These are phyloP conservation scores for Ceratocystis eucalypticola DNA, from an alignment of 2,329 filamentous ascomycete genomes.

Conservation along the genomic window DNA sequence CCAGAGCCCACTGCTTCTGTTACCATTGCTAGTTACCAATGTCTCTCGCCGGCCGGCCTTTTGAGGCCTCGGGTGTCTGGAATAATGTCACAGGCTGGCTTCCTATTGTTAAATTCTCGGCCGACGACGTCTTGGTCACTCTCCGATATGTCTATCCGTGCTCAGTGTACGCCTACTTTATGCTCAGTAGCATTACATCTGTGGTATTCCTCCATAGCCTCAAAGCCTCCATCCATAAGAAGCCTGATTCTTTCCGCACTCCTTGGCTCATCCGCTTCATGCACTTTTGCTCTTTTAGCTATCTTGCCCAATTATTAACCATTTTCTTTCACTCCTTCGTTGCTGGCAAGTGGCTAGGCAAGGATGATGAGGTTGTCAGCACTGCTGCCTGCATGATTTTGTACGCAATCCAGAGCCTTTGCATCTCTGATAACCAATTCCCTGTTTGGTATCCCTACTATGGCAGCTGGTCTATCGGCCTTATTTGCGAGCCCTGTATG, in stretches of 20 bases:
- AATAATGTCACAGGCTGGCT: not conserved
- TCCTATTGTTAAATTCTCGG: conserved; percentile 3
- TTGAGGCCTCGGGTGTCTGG: not conserved
- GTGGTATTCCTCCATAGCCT: conserved; percentile 40
- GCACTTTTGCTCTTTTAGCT: conserved; percentile 25
- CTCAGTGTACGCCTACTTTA: conserved; percentile 43
- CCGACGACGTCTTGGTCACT: conserved; percentile 5
- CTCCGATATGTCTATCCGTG: conserved; percentile 47
- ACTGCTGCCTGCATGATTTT: conserved; percentile 47
- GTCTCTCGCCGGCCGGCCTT: not conserved
- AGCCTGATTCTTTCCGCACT: conserved; percentile 30
- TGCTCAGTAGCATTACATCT: conserved; percentile 36
- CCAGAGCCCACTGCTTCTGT: not conserved
- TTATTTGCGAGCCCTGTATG: conserved; percentile 41
- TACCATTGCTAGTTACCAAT: not conserved
- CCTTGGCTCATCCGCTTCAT: conserved; percentile 20
- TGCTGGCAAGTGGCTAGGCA: conserved; percentile 29
- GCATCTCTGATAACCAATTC: conserved; percentile 37
- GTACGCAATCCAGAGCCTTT: conserved; percentile 48
- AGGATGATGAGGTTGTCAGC: conserved; percentile 41
- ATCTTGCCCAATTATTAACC: conserved; percentile 33
- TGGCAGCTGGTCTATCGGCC: conserved; percentile 46
- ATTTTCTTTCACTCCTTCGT: conserved; percentile 29
- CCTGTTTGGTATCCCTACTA: conserved; percentile 50
- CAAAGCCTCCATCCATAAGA: conserved; percentile 26